Evolutionary conservation across 805 yeast species (phyloP).

Genomic region (Schwanniomyces yamadae): DNA sequence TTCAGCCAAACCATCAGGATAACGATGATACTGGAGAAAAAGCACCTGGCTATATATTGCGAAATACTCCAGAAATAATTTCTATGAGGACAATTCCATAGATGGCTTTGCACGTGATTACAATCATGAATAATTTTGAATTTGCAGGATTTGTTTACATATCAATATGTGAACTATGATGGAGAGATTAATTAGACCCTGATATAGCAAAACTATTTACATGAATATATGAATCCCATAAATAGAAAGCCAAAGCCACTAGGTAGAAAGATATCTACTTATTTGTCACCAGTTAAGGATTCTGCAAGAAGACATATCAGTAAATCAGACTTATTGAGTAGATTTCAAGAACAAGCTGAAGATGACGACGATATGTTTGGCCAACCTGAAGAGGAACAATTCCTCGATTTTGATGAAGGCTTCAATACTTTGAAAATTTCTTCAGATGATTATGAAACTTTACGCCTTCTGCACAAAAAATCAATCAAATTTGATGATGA

Average conservation of each 20-base stretch:
- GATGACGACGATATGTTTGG: slow-evolving; percentile 29
- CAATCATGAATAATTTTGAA: not conserved
- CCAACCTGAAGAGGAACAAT: slow-evolving; percentile 16
- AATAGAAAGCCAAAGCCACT: slow-evolving; percentile 7
- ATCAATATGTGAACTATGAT: too few relatives aligned
- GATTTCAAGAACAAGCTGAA: slow-evolving; percentile 16
- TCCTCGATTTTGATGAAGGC: slow-evolving; percentile 21
- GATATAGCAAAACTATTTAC: too few relatives aligned
- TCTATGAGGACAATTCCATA: slow-evolving; percentile 14
- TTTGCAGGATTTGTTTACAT: slow-evolving; percentile 1
- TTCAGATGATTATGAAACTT: slow-evolving; percentile 6
- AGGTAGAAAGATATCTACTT: slow-evolving; percentile 9
- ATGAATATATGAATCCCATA: slow-evolving; percentile 7
- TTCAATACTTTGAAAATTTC: slow-evolving; percentile 23
- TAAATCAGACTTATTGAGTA: slow-evolving; percentile 21
- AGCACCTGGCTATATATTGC: slow-evolving; percentile 48
- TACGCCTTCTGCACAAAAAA: slow-evolving; percentile 6
- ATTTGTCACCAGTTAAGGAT: slow-evolving; percentile 5
- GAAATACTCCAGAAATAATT: slow-evolving; percentile 26
- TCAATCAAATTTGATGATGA: slow-evolving; percentile 3
- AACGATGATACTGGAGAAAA: slow-evolving; percentile 64
- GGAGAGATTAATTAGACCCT: not conserved
- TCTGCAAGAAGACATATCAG: slow-evolving; percentile 9
- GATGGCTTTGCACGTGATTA: slow-evolving; percentile 8
- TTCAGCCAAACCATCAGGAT: slow-evolving; percentile 61